Evolutionary conservation across 306 rosid genomes (phyloP).

Genomic region (Amphicarpaea edgeworthii): DNA sequence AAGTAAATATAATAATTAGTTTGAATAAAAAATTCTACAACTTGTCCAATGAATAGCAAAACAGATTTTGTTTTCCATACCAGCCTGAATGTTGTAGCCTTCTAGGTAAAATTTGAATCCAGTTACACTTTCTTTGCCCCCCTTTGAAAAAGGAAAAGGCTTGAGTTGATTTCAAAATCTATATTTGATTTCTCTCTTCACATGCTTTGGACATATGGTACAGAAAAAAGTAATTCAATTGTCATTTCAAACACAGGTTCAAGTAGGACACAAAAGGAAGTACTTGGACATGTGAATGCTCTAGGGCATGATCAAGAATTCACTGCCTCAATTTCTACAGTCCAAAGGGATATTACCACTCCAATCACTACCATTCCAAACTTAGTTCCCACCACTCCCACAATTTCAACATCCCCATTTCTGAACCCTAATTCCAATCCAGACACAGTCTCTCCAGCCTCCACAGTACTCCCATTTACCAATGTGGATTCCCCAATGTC

Average conservation of each 20-base stretch:
- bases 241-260: conserved; percentile 61
- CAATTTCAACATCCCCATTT: conserved; percentile 59
- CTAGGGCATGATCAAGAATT: conserved; percentile 41
- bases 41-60: conserved; percentile 19
- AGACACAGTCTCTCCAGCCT: conserved; percentile 65
- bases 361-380: conserved; percentile 83
- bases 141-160: conserved; percentile 14
- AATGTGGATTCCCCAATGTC: conserved; percentile 50
- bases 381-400: conserved; percentile 56
- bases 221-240: conserved; percentile 47
- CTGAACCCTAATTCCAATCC: conserved; percentile 71
- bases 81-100: not conserved
- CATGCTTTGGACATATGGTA: conserved; percentile 49
- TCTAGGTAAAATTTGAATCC: conserved; percentile 26
- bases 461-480: conserved; percentile 55
- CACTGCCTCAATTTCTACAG: conserved; percentile 50
- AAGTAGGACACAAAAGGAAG: conserved; percentile 55
- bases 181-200: conserved; percentile 30
- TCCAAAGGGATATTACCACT: conserved; percentile 75
- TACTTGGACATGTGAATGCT: conserved; percentile 50
- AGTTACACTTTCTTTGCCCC: conserved; percentile 26
- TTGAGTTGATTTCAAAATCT: conserved; percentile 37
- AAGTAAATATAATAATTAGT: conserved; percentile 33
- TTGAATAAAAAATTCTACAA: conserved; percentile 10
- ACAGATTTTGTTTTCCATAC: conserved; percentile 18